phyloP scores from a whole-genome alignment of 2,329 filamentous ascomycete genomes.

The Paraphaeosphaeria minitans region DNA sequence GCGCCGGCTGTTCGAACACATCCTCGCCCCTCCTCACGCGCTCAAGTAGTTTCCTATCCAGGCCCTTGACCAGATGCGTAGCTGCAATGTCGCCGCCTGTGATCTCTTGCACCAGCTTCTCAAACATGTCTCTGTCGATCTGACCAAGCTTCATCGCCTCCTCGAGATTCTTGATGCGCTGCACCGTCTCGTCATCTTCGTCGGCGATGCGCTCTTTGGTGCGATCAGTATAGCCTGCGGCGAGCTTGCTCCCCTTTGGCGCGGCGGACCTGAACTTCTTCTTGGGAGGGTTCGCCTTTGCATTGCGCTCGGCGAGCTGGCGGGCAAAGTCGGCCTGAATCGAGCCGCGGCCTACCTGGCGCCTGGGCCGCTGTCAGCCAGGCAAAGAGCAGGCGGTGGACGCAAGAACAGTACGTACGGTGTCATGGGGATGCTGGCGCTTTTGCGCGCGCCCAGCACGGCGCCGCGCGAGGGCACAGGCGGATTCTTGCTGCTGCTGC shows the following conservation, averaged over 20 bases:
- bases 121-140: slow-evolving; percentile 80
- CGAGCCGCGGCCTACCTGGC: slow-evolving; percentile 62
- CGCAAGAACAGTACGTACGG: slow-evolving; percentile 63
- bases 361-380: slow-evolving; percentile 53
- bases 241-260: slow-evolving; percentile 82
- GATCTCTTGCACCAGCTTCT: slow-evolving; percentile 74
- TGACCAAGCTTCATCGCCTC: slow-evolving; percentile 81
- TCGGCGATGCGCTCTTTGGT: slow-evolving; percentile 65
- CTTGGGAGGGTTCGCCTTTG: slow-evolving; percentile 54
- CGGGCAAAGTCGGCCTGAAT: slow-evolving; percentile 74
- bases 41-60: slow-evolving; percentile 82
- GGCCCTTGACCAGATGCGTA: slow-evolving; percentile 88
- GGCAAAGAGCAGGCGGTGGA: slow-evolving; percentile 7
- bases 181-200: slow-evolving; percentile 61
- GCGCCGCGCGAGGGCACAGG: slow-evolving; percentile 44
- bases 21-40: slow-evolving; percentile 70
- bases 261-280: slow-evolving; percentile 80
- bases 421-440: slow-evolving; percentile 89
- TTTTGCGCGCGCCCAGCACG: slow-evolving; percentile 75
- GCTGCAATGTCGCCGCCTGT: slow-evolving; percentile 78
- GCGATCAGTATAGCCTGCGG: slow-evolving; percentile 82
- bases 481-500: slow-evolving; percentile 26
- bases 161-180: slow-evolving; percentile 77
- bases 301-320: slow-evolving; percentile 77
- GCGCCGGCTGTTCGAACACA: slow-evolving; percentile 46